Percentiles rank a stretch among this genome's conserved stretches.
These are phyloP conservation scores for Pleurotus cornucopiae DNA, from an alignment of 768 basidiomycete species.

Conservation along the genomic window DNA sequence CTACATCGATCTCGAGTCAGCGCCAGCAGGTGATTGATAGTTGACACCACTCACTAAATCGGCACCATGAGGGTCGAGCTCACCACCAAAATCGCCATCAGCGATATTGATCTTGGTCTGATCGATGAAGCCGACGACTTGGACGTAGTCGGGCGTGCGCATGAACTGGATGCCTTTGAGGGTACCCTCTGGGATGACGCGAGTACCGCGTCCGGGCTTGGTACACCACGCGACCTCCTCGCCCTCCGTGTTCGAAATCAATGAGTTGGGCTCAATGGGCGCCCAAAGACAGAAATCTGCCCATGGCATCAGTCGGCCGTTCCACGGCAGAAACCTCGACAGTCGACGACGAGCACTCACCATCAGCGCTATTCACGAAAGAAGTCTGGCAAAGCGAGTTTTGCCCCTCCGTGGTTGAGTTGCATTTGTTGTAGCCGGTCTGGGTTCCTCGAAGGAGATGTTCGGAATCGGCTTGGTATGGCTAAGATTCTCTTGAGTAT, in stretches of 20 bases:
- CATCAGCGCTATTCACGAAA: conserved; percentile 48
- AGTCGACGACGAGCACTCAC: conserved; percentile 20
- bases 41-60: conserved; percentile 26
- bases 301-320: conserved; percentile 21
- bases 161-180: conserved; percentile 68
- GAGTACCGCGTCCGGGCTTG: conserved; percentile 66
- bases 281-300: conserved; percentile 74
- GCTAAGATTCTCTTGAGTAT: conserved; percentile 27
- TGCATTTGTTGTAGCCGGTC: conserved; percentile 54
- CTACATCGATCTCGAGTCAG: conserved; percentile 16
- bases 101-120: conserved; percentile 64
- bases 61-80: conserved; percentile 71
- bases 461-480: conserved; percentile 45
- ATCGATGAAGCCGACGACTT: conserved; percentile 61
- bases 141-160: conserved; percentile 60
- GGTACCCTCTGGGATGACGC: conserved; percentile 65
- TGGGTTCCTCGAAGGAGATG: conserved; percentile 47
- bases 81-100: conserved; percentile 54
- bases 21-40: no score
- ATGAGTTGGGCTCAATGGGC: conserved; percentile 39
- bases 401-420: conserved; percentile 52
- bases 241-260: conserved; percentile 67
- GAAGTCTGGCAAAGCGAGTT: conserved; percentile 55
- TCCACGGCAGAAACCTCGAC: neutral
- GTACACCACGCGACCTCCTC: conserved; percentile 75